Evolutionary conservation across 805 yeast species (phyloP), one percentile per base, ranked within the genome.

Genomic region (Myxozyma mucilagina): DNA sequence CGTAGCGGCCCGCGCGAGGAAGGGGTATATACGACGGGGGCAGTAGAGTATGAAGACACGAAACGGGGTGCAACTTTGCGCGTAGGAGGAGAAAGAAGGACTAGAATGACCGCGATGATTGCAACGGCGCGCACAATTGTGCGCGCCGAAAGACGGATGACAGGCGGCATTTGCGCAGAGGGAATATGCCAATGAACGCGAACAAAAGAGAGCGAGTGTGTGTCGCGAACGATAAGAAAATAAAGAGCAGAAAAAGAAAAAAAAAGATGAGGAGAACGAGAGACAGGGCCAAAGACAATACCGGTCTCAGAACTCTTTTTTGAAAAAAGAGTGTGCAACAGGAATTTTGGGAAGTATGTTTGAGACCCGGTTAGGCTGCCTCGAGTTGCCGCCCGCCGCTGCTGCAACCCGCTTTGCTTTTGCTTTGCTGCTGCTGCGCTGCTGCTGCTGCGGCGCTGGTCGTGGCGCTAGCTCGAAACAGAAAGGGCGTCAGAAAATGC

Each of bases 51-150:
- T n/a, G n/a, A n/a, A n/a, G n/a, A n/a, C n/a, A 29, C 32, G 47
- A 52, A 9, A 32, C 44, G 36, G 31, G 32, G 18, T 6, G 24
- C 5, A 39, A 13, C 5, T 24, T 11, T 41, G n/a, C 52, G 42
- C 31, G 51, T 14, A 20, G 52, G 47, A 4, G 54, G 53, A 3
- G 48, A 36, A 52, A 57, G 39, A 41, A 56, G 52, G 52, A 60
- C 35, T 35, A 47, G 35, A 47, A 57, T 44, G 45, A 53, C 55
- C 56, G 32, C 34, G 41, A 53, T n/a, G 34, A 53, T 54, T 45
- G 43, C 55, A 44, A 34, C 52, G 47, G 44, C 39, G 44, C 52
- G 55, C 41, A 52, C 43, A 18, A 24, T 42, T 16, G 47, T 9
- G 53, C 57, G 48, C 34, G 36, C 50, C 29, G 49, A 5, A 34